Conservation (phyloP, 129 eudicot species). For the Rutidosis leptorrhynchoides region DNA sequence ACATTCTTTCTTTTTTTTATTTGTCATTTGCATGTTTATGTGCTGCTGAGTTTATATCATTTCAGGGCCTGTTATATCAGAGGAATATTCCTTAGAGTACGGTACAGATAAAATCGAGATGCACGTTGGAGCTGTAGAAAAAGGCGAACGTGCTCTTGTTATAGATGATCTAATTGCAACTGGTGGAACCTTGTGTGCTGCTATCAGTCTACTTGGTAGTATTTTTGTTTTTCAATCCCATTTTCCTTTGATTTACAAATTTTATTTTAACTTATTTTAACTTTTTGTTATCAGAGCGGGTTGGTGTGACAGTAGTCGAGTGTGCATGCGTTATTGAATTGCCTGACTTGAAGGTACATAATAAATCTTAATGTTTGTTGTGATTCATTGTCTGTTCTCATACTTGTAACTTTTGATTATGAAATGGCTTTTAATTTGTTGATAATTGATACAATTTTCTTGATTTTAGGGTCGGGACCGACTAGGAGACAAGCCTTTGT, state of each 20-base stretch:
- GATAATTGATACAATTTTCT: neutral
- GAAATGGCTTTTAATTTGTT: constrained; percentile 1
- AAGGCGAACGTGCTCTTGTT: constrained; percentile 74
- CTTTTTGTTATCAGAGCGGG: constrained; percentile 68
- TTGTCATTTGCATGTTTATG: neutral
- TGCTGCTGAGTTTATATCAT: constrained; percentile 2
- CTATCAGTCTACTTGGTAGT: constrained; percentile 82
- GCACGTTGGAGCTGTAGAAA: constrained; percentile 95
- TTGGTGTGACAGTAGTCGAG: constrained; percentile 73
- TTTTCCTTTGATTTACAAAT: neutral
- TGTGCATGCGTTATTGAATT: constrained; percentile 90
- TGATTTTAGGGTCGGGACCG: constrained; percentile 70
- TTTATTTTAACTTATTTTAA: neutral
- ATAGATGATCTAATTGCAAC: constrained; percentile 94
- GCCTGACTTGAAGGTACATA: constrained; percentile 77
- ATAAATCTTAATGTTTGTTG: neutral
- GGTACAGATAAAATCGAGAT: constrained; percentile 91
- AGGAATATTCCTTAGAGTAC: constrained; percentile 90
- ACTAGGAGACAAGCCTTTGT: constrained; percentile 76
- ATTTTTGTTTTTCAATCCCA: neutral
- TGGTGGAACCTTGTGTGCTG: constrained; percentile 89
- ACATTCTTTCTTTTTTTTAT: no score
- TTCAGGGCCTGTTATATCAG: constrained; percentile 85
- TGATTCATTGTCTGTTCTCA: no score
- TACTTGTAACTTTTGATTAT: constrained; percentile 1